phyloP scores from a whole-genome alignment of 2,329 filamentous ascomycete species.

The Aspergillus ibericus region DNA sequence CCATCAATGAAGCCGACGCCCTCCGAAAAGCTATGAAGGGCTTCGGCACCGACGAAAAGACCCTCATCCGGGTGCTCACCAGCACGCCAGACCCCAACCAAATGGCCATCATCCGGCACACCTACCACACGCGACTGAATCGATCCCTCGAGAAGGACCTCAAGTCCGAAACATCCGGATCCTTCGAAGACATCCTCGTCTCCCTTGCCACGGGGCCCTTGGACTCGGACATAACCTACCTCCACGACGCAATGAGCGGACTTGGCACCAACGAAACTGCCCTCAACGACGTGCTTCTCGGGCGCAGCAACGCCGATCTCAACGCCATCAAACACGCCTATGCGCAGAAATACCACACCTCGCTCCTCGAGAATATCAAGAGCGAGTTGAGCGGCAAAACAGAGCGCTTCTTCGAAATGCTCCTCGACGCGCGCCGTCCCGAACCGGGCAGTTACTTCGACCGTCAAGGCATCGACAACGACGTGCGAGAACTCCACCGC shows the following conservation, averaged over 20 bases:
- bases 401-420: slow-evolving; percentile 76
- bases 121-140: slow-evolving; percentile 62
- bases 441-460: slow-evolving; percentile 71
- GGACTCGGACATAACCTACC: slow-evolving; percentile 66
- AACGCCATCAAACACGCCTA: slow-evolving; percentile 75
- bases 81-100: slow-evolving; percentile 69
- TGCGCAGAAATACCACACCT: slow-evolving; percentile 61
- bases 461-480: slow-evolving; percentile 68
- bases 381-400: slow-evolving; percentile 77
- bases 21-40: slow-evolving; percentile 81
- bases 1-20: slow-evolving; percentile 58
- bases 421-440: slow-evolving; percentile 66
- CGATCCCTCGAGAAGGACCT: slow-evolving; percentile 72
- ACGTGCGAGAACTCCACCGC: slow-evolving; percentile 71
- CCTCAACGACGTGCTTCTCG: slow-evolving; percentile 75
- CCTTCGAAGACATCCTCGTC: slow-evolving; percentile 68
- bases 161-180: slow-evolving; percentile 69
- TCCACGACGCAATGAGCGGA: slow-evolving; percentile 57
- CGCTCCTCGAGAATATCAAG: slow-evolving; percentile 67
- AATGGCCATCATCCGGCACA: slow-evolving; percentile 61
- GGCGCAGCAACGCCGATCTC: slow-evolving; percentile 75
- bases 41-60: slow-evolving; percentile 41
- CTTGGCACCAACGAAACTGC: slow-evolving; percentile 74
- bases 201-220: slow-evolving; percentile 72
- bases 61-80: slow-evolving; percentile 65